A percentile compares a stretch with the other conserved stretches of the same genome.
These are phyloP conservation scores for Thyridium curvatum DNA, from an alignment of 2,329 filamentous ascomycete species.

Conservation along the genomic window DNA sequence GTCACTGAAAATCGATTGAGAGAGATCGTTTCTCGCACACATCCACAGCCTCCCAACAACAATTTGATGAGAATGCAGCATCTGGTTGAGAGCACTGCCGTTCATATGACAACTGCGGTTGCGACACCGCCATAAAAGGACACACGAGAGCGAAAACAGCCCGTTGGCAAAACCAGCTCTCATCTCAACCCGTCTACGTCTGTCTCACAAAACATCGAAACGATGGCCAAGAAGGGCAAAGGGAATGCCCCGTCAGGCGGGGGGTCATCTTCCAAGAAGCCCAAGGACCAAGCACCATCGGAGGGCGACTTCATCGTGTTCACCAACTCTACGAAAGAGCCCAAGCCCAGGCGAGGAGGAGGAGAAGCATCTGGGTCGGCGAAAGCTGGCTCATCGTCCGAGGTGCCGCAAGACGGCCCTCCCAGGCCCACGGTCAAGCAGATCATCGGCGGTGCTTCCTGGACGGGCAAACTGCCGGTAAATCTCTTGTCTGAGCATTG, in stretches of 20 bases:
- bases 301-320: constrained; percentile 51
- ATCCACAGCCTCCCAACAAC: no score
- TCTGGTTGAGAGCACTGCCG: no score
- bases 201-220: not conserved
- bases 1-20: no score
- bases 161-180: no score
- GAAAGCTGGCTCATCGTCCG: constrained; percentile 1
- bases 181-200: no score
- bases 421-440: constrained; percentile 65
- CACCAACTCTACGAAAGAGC: constrained; percentile 51
- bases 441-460: constrained; percentile 88
- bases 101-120: no score
- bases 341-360: constrained; percentile 11
- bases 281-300: constrained; percentile 17
- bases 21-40: no score
- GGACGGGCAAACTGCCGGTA: constrained; percentile 94
- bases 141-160: no score
- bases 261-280: constrained; percentile 21
- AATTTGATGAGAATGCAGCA: no score
- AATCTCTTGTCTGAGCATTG: constrained; percentile 92
- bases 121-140: no score
- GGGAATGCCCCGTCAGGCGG: constrained; percentile 33
- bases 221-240: constrained; percentile 49
- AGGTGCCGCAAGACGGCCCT: constrained; percentile 29
- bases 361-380: not conserved